Conservation (phyloP, 1,284 basidiomycete species). For the Marasmius sp. region DNA sequence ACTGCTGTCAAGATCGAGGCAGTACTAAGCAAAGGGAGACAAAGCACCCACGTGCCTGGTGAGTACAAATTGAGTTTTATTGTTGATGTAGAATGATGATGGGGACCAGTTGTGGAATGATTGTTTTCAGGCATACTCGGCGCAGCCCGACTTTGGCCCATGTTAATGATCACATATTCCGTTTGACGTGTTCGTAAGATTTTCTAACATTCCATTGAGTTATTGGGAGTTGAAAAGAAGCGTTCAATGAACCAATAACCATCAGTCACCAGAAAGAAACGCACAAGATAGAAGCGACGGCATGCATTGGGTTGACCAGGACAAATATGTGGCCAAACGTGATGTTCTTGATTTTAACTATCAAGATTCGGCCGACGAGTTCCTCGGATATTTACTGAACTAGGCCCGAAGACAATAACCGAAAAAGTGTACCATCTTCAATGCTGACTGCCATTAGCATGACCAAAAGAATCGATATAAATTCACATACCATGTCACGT, state of each 20-base stretch:
- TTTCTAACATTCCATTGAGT: neutral
- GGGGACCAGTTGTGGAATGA: too few relatives aligned
- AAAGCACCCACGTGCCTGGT: too few relatives aligned
- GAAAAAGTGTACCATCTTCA: conserved; percentile 12
- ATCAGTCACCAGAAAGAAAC: neutral
- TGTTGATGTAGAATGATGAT: too few relatives aligned
- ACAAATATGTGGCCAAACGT: conserved; percentile 19
- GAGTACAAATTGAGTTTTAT: too few relatives aligned
- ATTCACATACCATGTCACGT: conserved; percentile 19
- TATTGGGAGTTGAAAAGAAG: neutral
- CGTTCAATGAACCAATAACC: neutral
- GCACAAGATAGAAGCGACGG: neutral
- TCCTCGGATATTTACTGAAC: neutral
- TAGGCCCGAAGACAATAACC: neutral
- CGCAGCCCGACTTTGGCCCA: neutral
- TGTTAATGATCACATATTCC: neutral
- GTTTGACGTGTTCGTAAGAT: neutral
- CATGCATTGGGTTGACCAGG: conserved; percentile 19
- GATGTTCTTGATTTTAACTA: conserved; percentile 17
- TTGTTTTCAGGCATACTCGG: too few relatives aligned
- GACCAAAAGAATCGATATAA: conserved; percentile 18
- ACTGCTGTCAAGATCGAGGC: too few relatives aligned
- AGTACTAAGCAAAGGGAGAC: too few relatives aligned
- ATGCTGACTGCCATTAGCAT: conserved; percentile 20
- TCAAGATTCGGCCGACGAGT: too few relatives aligned